Percentiles rank a stretch among this genome's conserved stretches.
Evolutionary conservation across 208 protist species (phyloP).

Genomic region (Leishmania major): DNA sequence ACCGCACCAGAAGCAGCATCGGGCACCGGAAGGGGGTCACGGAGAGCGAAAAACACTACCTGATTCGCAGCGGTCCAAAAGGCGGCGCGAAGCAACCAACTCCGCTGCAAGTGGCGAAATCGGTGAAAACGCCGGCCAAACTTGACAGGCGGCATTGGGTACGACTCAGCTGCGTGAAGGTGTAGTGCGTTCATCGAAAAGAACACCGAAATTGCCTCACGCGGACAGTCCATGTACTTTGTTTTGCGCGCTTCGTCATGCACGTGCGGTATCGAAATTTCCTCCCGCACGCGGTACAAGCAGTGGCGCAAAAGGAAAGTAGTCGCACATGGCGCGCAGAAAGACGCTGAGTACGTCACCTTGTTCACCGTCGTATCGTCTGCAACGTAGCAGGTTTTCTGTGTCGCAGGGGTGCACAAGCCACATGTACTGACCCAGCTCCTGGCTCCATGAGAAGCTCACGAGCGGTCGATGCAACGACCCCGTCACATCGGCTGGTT

Average conservation of each 20-base stretch:
- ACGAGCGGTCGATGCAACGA: constrained; percentile 18
- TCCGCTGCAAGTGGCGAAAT: neutral
- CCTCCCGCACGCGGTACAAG: constrained; percentile 2
- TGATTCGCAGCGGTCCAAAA: neutral
- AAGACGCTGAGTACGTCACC: constrained; percentile 48
- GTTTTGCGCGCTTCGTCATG: neutral
- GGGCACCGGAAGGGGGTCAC: neutral
- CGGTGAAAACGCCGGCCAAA: too few relatives aligned
- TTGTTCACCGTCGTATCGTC: constrained; percentile 19
- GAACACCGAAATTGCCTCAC: neutral
- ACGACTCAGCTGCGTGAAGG: neutral
- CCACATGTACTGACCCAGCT: constrained; percentile 50
- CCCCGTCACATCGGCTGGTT: neutral
- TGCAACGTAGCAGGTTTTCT: constrained; percentile 33
- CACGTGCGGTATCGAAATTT: neutral
- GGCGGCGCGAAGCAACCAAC: neutral
- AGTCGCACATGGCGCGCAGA: constrained; percentile 34
- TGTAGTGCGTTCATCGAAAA: neutral
- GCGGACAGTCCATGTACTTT: neutral
- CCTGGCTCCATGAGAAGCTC: constrained; percentile 49
- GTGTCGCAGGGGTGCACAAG: constrained; percentile 66
- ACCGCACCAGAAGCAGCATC: neutral
- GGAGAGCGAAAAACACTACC: neutral
- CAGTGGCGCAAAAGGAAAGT: constrained; percentile 17
- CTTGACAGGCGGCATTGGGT: neutral